Evolutionary conservation across 495 filamentous ascomycete species (phyloP).

Genomic region (Tuber aestivum): DNA sequence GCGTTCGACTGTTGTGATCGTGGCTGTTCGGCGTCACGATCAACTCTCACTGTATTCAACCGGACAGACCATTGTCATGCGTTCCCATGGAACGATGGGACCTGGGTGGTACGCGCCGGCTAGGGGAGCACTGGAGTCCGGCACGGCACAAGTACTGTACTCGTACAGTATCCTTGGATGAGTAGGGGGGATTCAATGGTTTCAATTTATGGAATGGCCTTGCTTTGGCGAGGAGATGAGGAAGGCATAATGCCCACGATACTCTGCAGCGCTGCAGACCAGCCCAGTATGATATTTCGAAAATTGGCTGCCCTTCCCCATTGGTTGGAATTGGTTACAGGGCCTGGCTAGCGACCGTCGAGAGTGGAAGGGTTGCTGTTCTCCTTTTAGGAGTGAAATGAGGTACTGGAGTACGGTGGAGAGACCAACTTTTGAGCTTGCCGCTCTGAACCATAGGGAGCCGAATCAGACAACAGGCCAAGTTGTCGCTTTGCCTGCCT

Average conservation of each 20-base stretch:
- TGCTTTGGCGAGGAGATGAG: neutral
- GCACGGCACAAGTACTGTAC: no score
- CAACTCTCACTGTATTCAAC: neutral
- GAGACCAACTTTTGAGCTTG: neutral
- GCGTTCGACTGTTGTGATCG: neutral
- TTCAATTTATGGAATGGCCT: neutral
- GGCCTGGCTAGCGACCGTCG: neutral
- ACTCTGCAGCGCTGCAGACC: neutral
- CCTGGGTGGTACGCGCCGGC: neutral
- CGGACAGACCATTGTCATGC: neutral
- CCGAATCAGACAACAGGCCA: neutral
- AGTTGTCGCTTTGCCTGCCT: neutral
- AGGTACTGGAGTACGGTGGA: neutral
- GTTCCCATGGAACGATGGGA: neutral
- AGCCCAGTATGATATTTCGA: neutral
- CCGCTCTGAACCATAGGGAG: neutral
- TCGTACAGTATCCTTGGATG: neutral
- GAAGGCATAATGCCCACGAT: neutral
- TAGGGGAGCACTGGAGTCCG: neutral
- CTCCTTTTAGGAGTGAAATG: neutral
- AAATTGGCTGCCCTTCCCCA: neutral
- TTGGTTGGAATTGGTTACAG: neutral
- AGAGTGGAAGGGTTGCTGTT: neutral
- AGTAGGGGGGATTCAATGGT: neutral
- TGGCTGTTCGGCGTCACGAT: neutral